Evolutionary conservation across 495 filamentous ascomycete genomes (phyloP).

Genomic region (Penicillium angulare): DNA sequence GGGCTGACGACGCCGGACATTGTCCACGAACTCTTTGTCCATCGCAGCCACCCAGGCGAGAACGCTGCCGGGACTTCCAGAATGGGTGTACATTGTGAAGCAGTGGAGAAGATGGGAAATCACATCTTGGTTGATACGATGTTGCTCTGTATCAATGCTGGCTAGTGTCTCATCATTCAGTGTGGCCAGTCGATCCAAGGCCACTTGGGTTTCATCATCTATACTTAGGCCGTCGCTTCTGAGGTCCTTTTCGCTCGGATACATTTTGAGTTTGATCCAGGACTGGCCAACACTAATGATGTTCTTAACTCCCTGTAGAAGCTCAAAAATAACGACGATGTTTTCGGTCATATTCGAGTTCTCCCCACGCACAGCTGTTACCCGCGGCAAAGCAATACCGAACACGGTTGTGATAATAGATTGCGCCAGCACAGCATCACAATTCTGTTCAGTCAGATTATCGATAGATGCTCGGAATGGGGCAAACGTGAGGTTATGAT

Average conservation of each 20-base stretch:
- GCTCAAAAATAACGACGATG: constrained; percentile 25
- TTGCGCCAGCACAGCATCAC: constrained; percentile 46
- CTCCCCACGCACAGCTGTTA: constrained; percentile 20
- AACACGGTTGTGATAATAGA: constrained; percentile 46
- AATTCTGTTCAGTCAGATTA: constrained; percentile 39
- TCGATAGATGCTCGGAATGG: constrained; percentile 43
- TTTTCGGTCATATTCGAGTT: constrained; percentile 24
- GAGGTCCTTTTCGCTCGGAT: constrained; percentile 16
- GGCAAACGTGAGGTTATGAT: constrained; percentile 44
- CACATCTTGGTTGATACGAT: constrained; percentile 18
- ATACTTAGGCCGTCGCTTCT: constrained; percentile 13
- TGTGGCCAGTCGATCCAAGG: constrained; percentile 12
- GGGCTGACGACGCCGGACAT: constrained; percentile 19
- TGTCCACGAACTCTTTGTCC: constrained; percentile 25
- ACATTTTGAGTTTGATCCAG: constrained; percentile 25
- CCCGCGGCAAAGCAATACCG: constrained; percentile 38
- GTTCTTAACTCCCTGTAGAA: constrained; percentile 31
- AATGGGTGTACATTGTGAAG: constrained; percentile 20
- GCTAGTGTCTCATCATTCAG: constrained; percentile 21
- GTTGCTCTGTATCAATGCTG: constrained; percentile 9
- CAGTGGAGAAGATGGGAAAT: constrained; percentile 26
- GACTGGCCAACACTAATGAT: constrained; percentile 21
- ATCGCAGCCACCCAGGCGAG: constrained; percentile 30
- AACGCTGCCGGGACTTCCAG: constrained; percentile 20
- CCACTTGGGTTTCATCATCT: constrained; percentile 14